These are phyloP conservation scores for Moringa oleifera DNA, from an alignment of 345 rosid species.

Conservation along the genomic window DNA sequence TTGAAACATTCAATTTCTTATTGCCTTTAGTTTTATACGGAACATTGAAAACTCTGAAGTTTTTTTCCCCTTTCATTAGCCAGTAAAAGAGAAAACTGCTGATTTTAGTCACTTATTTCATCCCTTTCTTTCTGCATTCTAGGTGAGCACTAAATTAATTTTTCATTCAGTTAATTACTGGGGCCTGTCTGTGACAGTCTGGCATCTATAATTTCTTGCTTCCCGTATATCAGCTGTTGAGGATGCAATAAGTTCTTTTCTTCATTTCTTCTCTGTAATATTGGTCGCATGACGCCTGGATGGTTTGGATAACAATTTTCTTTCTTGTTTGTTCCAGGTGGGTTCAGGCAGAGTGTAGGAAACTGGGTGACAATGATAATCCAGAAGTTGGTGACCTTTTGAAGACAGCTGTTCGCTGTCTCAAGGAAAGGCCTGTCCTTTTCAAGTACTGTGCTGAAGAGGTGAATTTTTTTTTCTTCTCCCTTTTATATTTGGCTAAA, in stretches of 20 bases:
- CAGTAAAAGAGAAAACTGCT: no score
- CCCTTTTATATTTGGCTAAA: not conserved
- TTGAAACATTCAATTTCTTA: no score
- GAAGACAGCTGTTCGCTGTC: slow-evolving; percentile 78
- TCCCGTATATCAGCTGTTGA: not conserved
- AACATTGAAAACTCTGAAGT: no score
- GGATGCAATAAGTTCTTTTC: not conserved
- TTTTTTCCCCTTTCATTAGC: no score
- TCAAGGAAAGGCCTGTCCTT: slow-evolving; percentile 92
- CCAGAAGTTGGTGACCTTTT: slow-evolving; percentile 88
- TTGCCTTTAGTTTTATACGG: no score
- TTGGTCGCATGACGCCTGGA: not conserved
- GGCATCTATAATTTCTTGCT: not conserved
- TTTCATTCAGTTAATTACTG: no score
- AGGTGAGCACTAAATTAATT: no score
- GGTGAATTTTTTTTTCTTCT: slow-evolving; percentile 39
- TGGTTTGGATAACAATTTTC: not conserved
- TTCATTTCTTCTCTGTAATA: no score
- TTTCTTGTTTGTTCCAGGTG: slow-evolving; percentile 52
- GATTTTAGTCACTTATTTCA: no score
- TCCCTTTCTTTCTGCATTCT: no score
- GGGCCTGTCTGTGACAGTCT: not conserved
- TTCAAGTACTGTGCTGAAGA: slow-evolving; percentile 99
- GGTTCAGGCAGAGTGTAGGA: slow-evolving; percentile 99
- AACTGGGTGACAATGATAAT: slow-evolving; percentile 86